phyloP scores from a whole-genome alignment of 805 yeast genomes.

The Candida taoyuanica region DNA sequence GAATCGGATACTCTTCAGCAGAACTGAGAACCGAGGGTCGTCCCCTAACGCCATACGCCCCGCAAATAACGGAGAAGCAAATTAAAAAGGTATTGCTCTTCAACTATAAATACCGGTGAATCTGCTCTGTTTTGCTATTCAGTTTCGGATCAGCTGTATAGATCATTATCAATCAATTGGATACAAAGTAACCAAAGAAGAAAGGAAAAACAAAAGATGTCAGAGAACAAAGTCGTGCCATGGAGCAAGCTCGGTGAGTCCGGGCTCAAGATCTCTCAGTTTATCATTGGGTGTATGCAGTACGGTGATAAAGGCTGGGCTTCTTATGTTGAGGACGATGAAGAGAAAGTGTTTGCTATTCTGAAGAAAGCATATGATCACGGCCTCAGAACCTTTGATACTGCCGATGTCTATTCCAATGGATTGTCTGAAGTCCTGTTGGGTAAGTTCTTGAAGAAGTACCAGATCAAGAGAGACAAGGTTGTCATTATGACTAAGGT shows the following conservation, averaged over 20 bases:
- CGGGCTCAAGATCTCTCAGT: conserved; percentile 44
- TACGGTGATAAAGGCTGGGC: conserved; percentile 33
- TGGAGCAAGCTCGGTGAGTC: conserved; percentile 34
- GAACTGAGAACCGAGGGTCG: no score
- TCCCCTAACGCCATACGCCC: no score
- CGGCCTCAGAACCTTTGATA: conserved; percentile 46
- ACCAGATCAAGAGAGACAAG: conserved; percentile 46
- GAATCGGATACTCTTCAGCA: no score
- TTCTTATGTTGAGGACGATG: conserved; percentile 42
- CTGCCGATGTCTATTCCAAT: conserved; percentile 45
- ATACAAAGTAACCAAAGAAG: no score
- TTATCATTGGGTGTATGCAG: conserved; percentile 52
- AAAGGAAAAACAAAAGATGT: not conserved
- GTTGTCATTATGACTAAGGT: conserved; percentile 50
- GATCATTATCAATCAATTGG: no score
- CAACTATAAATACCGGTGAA: no score
- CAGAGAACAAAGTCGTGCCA: conserved; percentile 5
- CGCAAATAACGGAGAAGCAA: no score
- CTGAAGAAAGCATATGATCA: conserved; percentile 41
- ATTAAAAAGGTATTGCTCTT: no score
- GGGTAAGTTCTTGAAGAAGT: conserved; percentile 48
- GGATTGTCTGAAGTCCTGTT: conserved; percentile 44
- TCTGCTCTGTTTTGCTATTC: no score
- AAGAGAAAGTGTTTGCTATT: conserved; percentile 38
- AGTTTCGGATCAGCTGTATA: no score